A percentile compares a stretch with the other conserved stretches of the same genome.
Conservation (phyloP, 140 eudicot genomes). For the Stevia rebaudiana region DNA sequence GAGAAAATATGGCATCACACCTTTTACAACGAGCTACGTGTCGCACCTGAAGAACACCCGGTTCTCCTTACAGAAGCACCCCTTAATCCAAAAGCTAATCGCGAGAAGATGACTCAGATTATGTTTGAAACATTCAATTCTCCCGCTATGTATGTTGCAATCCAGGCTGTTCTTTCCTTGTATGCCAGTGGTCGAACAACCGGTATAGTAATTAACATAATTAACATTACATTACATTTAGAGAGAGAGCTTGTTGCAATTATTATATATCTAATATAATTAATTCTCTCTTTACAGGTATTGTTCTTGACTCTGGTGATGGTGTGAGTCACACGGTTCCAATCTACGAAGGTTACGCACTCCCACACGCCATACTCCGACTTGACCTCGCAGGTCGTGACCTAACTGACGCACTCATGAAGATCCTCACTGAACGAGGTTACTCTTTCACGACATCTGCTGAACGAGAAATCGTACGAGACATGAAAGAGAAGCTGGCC, state of each 20-base stretch:
- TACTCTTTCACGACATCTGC: conserved; percentile 57
- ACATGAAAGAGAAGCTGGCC: conserved; percentile 59
- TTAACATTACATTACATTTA: no score
- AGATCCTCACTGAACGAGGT: conserved; percentile 55
- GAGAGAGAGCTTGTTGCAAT: no score
- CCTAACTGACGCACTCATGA: conserved; percentile 53
- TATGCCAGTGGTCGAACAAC: conserved; percentile 41
- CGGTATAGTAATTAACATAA: no score
- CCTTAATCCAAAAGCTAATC: conserved; percentile 36
- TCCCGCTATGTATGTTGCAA: conserved; percentile 39
- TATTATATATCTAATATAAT: no score
- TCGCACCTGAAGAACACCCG: conserved; percentile 37
- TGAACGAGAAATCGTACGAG: conserved; percentile 71
- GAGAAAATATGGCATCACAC: conserved; percentile 40
- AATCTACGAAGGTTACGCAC: conserved; percentile 69
- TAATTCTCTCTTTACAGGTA: no score
- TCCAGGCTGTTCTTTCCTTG: conserved; percentile 36
- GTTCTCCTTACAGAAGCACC: conserved; percentile 40
- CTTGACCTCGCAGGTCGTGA: conserved; percentile 65
- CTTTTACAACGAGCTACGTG: conserved; percentile 36
- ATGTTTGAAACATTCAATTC: conserved; percentile 40
- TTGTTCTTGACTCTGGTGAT: conserved; percentile 69
- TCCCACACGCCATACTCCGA: conserved; percentile 78
- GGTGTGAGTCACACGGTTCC: conserved; percentile 84
- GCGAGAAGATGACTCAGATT: conserved; percentile 37